Percentiles rank a stretch among this genome's conserved stretches.
Conservation (phyloP, 2,329 filamentous ascomycete genomes). For the Zymoseptoria ardabiliae region DNA sequence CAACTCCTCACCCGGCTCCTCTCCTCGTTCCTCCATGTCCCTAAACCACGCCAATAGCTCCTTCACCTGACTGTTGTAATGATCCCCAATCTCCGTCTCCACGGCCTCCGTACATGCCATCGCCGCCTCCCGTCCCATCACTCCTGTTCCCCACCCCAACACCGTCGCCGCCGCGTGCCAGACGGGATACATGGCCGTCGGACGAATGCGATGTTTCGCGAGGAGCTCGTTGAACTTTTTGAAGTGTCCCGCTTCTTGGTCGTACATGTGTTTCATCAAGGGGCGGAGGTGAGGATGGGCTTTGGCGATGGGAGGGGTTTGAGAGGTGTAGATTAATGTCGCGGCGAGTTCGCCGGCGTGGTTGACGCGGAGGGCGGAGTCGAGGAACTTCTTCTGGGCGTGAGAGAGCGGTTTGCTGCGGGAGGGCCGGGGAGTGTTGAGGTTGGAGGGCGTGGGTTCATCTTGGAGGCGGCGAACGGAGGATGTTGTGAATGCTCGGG, state of each 20-base stretch:
- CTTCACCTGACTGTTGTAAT: conserved; percentile 90
- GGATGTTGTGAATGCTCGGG: conserved; percentile 16
- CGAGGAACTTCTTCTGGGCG: conserved; percentile 66
- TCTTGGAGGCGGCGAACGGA: conserved; percentile 11
- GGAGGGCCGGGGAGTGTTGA: conserved; percentile 11
- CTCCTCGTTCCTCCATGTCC: conserved; percentile 67
- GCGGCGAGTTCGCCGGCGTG: conserved; percentile 97
- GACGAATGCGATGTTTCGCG: conserved; percentile 79
- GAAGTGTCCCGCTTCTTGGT: conserved; percentile 87
- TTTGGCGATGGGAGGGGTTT: conserved; percentile 72
- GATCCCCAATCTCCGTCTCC: conserved; percentile 92
- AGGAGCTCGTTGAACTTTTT: conserved; percentile 76
- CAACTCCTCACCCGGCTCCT: conserved; percentile 74
- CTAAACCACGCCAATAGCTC: conserved; percentile 72
- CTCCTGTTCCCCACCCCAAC: conserved; percentile 80
- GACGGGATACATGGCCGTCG: conserved; percentile 84
- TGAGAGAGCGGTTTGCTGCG: conserved; percentile 17
- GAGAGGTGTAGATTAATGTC: conserved; percentile 84
- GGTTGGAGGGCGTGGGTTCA: conserved; percentile 15
- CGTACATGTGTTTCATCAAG: conserved; percentile 96
- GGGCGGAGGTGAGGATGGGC: conserved; percentile 81
- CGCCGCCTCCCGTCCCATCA: conserved; percentile 84
- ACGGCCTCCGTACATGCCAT: conserved; percentile 99
- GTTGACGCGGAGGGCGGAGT: conserved; percentile 83
- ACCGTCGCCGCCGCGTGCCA: conserved; percentile 76